Conservation (phyloP, 352 stramenopile genomes). For the Phytophthora sp. region DNA sequence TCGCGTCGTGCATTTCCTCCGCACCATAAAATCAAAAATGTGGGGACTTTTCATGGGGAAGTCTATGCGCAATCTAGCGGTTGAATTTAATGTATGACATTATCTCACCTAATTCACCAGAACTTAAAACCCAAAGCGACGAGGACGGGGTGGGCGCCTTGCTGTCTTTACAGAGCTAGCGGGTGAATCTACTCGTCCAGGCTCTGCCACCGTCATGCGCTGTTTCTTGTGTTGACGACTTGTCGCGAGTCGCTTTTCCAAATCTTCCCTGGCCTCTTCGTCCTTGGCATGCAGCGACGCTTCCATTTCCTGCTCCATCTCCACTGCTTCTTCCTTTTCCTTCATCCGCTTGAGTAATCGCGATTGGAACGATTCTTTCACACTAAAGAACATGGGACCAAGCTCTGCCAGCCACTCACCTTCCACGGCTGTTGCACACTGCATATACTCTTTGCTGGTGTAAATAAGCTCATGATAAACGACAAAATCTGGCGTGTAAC, state of each 20-base stretch:
- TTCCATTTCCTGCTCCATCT: slow-evolving; percentile 90
- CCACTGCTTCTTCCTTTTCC: slow-evolving; percentile 64
- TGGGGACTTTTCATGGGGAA: too few relatives aligned
- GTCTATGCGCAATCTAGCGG: too few relatives aligned
- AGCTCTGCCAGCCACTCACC: slow-evolving; percentile 99
- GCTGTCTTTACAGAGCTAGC: slow-evolving; percentile 49
- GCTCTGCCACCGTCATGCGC: slow-evolving; percentile 65
- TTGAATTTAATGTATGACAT: too few relatives aligned
- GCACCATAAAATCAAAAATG: too few relatives aligned
- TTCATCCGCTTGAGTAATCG: slow-evolving; percentile 91
- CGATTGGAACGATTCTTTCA: slow-evolving; percentile 97
- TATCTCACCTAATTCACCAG: slow-evolving; percentile 5
- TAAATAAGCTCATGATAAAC: slow-evolving; percentile 99
- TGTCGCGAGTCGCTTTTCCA: slow-evolving; percentile 17
- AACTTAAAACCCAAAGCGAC: slow-evolving; percentile 76
- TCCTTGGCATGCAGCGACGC: slow-evolving; percentile 34
- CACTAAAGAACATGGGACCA: slow-evolving; percentile 99
- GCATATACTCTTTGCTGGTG: slow-evolving; percentile 99
- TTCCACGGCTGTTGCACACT: slow-evolving; percentile 97
- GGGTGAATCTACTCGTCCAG: slow-evolving; percentile 39
- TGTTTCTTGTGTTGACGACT: slow-evolving; percentile 61
- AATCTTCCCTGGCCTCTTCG: slow-evolving; percentile 24
- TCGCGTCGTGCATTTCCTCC: too few relatives aligned
- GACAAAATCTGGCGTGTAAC: slow-evolving; percentile 99
- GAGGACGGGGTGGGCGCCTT: slow-evolving; percentile 62